Base-by-base conservation (phyloP, 2,329 filamentous ascomycete genomes). In the Xylaria sp. region DNA sequence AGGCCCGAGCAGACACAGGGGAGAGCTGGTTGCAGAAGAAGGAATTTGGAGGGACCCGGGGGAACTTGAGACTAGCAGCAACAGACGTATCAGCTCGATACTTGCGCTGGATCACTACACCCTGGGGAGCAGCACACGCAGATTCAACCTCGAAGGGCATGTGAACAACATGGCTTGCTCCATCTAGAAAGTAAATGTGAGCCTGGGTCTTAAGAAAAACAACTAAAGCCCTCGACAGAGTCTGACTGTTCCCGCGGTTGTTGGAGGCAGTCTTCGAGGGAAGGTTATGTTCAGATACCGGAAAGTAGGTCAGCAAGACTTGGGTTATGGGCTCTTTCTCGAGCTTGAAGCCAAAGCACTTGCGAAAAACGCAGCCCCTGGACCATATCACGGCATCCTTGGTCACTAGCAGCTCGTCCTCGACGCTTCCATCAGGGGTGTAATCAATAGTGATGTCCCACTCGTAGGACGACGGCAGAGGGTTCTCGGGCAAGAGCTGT, bases 121-220 rank as follows among this genome's bases (percentile, higher is more conserved):
- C 96, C 36, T 89, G 85, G 5, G 94, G 92, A 13, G 92, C 92
- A 39, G 95, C 89, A 77, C 94, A 93, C 33, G 92, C 94, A 60
- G 89, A 89, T 76, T 97, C 93, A 47, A 97, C 92, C 80, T 98
- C 94, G 76, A 99, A 99, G 1, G 95, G 95, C 75, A 99, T 88
- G 77, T 97, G 93, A 54, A 98, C 86, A 65, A 97, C 88, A 84
- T 99, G 92, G 76, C 88, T 96, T 38, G 93, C 90, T 22, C 95
- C 95, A 1, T 92, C 88, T 42, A 98, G 86, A 77, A 96, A 97
- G 83, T 94, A 96, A 71, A 99, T 89, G 77, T 98, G 95, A 25
- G 93, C 94, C 76, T 98, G 95, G 0, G 93, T 94, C 79, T 92
- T 94, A 71, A 99, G 87, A 72, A 98, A 92, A 56, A 99, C 92